Evolutionary conservation across 2,329 filamentous ascomycete species (phyloP), one percentile per base, ranked within the genome.

Genomic region (Aspergillus quadricinctus): DNA sequence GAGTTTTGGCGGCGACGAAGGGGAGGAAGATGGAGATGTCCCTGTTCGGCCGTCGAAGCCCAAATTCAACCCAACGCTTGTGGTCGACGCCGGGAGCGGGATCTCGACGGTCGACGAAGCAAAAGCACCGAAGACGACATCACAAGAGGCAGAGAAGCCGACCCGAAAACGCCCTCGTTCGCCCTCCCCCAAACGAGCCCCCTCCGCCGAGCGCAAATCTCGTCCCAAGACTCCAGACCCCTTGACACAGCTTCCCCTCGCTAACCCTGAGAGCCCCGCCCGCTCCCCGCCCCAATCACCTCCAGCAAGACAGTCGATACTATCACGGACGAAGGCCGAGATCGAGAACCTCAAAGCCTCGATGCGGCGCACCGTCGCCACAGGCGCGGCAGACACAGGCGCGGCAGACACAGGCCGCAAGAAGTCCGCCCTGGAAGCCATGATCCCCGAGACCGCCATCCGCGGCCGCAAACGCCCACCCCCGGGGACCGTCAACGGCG

Each of bases 381-480:
- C 68, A 0, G 67, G 62, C 2, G 60, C 73, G 1, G 63, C 63
- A 10, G 70, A 74, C 25, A 66, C 71, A 3, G 66, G 65, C 5
- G 60, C 73, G 1, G 63, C 63, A 10, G 70, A 74, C 25, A 66
- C 71, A 3, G 66, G 65, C 5, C 69, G 62, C 54, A 77, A 76
- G 63, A 78, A 78, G 56, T 77, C 78, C 28, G 77, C 77, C 0
- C 66, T 80, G 3, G 77, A 80, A 65, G 67, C 75, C 27, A 73
- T 80, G 70, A 80, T 80, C 48, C 78, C 78, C 0, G 70, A 76
- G 43, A 78, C 70, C 10, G 74, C 77, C 10, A 78, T 77, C 40
- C 72, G 77, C 31, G 78, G 77, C 25, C 74, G 77, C 17, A 77
- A 72, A 63, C 71, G 77, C 10, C 75, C 74, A n/a, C 65, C 70